These are phyloP conservation scores for Thelonectria blattea DNA, from an alignment of 2,329 filamentous ascomycete genomes.

Conservation along the genomic window DNA sequence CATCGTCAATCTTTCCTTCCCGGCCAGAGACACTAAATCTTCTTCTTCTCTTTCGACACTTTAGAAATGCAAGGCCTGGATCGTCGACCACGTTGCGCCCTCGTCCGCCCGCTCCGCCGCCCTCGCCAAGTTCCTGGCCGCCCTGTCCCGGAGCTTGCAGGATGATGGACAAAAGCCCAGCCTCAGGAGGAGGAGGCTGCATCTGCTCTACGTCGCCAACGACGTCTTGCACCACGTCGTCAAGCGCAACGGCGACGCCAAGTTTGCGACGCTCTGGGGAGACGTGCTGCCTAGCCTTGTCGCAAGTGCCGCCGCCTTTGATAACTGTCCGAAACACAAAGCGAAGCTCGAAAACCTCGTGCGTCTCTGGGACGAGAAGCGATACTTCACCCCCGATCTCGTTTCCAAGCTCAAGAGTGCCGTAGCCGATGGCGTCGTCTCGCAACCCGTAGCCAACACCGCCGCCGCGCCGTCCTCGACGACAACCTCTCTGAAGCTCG, in stretches of 20 bases:
- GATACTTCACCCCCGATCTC: constrained; percentile 63
- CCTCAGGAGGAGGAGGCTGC: constrained; percentile 71
- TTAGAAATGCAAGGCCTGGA: constrained; percentile 90
- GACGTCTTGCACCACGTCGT: constrained; percentile 77
- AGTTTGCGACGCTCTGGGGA: constrained; percentile 63
- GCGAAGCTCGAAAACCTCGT: constrained; percentile 70
- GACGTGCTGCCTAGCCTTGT: constrained; percentile 67
- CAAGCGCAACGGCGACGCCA: constrained; percentile 55
- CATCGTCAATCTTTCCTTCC: constrained; percentile 24
- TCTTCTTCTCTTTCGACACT: constrained; percentile 38
- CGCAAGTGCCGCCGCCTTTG: constrained; percentile 61
- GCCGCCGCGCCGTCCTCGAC: constrained; percentile 27
- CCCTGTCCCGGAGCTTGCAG: constrained; percentile 60
- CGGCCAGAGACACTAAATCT: constrained; percentile 39
- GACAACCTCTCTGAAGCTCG: constrained; percentile 44
- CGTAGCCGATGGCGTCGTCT: constrained; percentile 50
- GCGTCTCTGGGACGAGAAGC: constrained; percentile 71
- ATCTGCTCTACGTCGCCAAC: constrained; percentile 79
- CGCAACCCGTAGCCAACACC: constrained; percentile 27
- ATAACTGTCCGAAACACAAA: constrained; percentile 68
- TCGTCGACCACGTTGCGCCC: constrained; percentile 72
- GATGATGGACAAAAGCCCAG: constrained; percentile 53
- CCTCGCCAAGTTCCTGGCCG: constrained; percentile 77
- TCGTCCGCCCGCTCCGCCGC: constrained; percentile 70
- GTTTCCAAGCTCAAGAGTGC: constrained; percentile 65